Conservation (phyloP, 257 asterid species). For the Phtheirospermum japonicum region DNA sequence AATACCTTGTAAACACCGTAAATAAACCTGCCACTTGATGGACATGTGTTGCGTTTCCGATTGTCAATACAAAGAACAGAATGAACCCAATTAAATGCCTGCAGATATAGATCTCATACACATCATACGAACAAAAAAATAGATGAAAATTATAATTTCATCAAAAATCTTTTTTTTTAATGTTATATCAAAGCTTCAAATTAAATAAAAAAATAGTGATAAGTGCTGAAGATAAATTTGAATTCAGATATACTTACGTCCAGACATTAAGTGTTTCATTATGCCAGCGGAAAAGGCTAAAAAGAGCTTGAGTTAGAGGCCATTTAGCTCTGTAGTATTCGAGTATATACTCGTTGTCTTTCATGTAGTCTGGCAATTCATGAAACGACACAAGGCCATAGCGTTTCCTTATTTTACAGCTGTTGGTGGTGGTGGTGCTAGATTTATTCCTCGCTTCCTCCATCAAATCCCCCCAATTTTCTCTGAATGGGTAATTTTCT, state of each 20-base stretch:
- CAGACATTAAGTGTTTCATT: conserved; percentile 94
- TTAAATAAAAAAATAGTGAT: no score
- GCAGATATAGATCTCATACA: conserved; percentile 25
- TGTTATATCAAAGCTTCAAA: no score
- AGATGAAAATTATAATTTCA: neutral
- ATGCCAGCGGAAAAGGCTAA: conserved; percentile 89
- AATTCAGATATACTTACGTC: conserved; percentile 58
- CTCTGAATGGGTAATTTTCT: no score
- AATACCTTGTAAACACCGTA: conserved; percentile 56
- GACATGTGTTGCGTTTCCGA: conserved; percentile 48
- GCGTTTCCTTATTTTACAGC: neutral
- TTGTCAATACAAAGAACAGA: conserved; percentile 63
- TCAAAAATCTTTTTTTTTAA: no score
- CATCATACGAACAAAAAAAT: neutral
- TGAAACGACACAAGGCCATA: conserved; percentile 42
- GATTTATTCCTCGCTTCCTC: neutral
- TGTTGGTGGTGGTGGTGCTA: neutral
- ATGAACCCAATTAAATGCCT: conserved; percentile 84
- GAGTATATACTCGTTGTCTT: conserved; percentile 75
- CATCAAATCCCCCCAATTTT: no score
- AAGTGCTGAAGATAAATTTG: neutral
- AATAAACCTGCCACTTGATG: conserved; percentile 69
- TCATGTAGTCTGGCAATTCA: conserved; percentile 84
- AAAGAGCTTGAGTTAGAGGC: conserved; percentile 65
- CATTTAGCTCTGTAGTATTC: conserved; percentile 72